phyloP scores from a whole-genome alignment of 2,329 filamentous ascomycete species.

The Colletotrichum plurivorum region DNA sequence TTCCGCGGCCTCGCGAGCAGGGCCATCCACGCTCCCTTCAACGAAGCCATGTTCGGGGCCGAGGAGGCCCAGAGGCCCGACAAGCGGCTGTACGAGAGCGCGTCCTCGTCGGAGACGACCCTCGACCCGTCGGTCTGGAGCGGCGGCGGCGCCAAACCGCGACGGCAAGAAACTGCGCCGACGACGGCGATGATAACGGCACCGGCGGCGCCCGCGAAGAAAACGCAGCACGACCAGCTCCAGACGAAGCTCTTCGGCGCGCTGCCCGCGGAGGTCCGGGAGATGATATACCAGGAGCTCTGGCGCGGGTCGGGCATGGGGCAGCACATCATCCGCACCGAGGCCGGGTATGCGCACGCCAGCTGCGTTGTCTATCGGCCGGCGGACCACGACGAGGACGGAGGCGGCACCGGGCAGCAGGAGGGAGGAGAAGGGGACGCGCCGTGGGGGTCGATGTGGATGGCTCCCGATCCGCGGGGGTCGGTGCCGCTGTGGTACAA shows the following conservation, averaged over 20 bases:
- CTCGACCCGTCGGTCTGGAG: not conserved
- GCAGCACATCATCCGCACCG: conserved; percentile 28
- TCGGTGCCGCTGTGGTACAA: conserved; percentile 25
- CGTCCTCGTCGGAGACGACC: not conserved
- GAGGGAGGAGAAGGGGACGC: conserved; percentile 2
- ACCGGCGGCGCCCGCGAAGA: not conserved
- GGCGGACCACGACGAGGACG: not conserved
- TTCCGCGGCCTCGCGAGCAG: not conserved
- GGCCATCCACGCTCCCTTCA: not conserved
- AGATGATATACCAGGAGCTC: conserved; percentile 31
- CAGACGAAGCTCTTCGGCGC: conserved; percentile 10
- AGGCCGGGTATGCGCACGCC: conserved; percentile 24
- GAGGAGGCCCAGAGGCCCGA: no score
- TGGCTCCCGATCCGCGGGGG: conserved; percentile 21
- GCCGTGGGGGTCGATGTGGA: conserved; percentile 23
- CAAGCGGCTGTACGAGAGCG: not conserved
- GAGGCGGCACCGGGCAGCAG: not conserved
- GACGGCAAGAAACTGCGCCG: not conserved
- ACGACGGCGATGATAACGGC: not conserved
- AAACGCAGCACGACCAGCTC: not conserved
- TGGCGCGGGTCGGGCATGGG: conserved; percentile 26
- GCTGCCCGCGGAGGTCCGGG: conserved; percentile 27
- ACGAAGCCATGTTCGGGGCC: not conserved
- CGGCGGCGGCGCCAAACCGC: not conserved
- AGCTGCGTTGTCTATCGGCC: conserved; percentile 12